Evolutionary conservation across 371 early-diverging fungal genomes (phyloP).

Genomic region (Actinomucor elegans): DNA sequence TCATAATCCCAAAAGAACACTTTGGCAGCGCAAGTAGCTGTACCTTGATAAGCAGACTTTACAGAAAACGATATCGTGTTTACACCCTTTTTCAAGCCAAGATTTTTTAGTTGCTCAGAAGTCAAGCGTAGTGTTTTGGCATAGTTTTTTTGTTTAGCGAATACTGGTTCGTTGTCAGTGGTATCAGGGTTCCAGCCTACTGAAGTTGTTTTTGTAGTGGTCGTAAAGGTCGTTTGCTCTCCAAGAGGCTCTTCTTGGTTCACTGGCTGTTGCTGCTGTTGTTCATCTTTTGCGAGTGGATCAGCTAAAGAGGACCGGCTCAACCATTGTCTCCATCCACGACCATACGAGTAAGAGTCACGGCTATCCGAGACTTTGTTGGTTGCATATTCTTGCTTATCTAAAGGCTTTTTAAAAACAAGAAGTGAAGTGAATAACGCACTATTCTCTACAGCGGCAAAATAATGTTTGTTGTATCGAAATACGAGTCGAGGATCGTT

Average conservation of each 20-base stretch:
- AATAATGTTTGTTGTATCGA: slow-evolving; percentile 59
- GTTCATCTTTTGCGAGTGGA: slow-evolving; percentile 1
- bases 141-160: slow-evolving; percentile 52
- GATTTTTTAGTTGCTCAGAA: slow-evolving; percentile 83
- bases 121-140: slow-evolving; percentile 91
- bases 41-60: slow-evolving; percentile 71
- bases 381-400: background rate
- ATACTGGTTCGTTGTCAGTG: background rate
- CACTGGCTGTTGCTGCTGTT: background rate
- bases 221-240: slow-evolving; percentile 39
- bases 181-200: slow-evolving; percentile 41
- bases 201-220: slow-evolving; percentile 43
- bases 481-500: slow-evolving; percentile 68
- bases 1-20: slow-evolving; percentile 90
- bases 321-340: slow-evolving; percentile 55
- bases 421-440: slow-evolving; percentile 57
- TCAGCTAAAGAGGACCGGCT: slow-evolving; percentile 44
- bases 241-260: background rate
- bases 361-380: slow-evolving; percentile 27
- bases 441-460: slow-evolving; percentile 40
- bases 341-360: slow-evolving; percentile 39
- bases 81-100: slow-evolving; percentile 84
- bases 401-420: slow-evolving; percentile 39
- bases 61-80: slow-evolving; percentile 94
- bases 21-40: slow-evolving; percentile 77